Evolutionary conservation across 345 rosid species (phyloP), one percentile per base, ranked within the genome.

Genomic region (Sapria himalayana): DNA sequence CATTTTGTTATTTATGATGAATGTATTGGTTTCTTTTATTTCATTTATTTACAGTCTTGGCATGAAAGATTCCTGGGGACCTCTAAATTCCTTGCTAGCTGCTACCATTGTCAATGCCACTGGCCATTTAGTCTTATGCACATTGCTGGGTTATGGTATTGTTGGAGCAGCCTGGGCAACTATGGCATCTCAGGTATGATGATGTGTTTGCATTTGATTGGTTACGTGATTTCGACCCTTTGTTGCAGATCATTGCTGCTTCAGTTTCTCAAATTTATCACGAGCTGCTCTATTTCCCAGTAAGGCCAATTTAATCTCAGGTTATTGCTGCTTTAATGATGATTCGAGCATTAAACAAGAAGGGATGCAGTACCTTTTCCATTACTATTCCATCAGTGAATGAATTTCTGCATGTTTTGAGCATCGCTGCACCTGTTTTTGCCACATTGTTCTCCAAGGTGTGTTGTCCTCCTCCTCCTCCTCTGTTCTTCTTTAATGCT

Each of bases 91-190:
- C 21, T 59, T 82, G 52, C 78, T 67, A 9, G 73, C 69, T 51
- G 75, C 94, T 39, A 76, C 76, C 55, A 62, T 67, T 27, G 58
- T 89, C 43, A 89, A 89, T 39, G 76, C 64, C 42, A 39, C 74
- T 43, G 98, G 93, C 52, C 85, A 74, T 56, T 50, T 82, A 14
- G 57, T 76, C 46, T 69, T 82, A 8, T 82, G 98, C 70, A 66
- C 58, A 39, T 60, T 76, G 46, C 59, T 82, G 48, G 85, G 85
- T 37, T 76, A 66, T 20, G 94, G 94, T 33, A 78, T 82, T 38
- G 82, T 80, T 39, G 98, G 98, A 46, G 98, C 93, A 17, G 94
- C 98, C 18, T 82, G 94, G 93, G 91, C 94, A 42, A 72, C 94
- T 11, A 82, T 78, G 91, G 78, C 61, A 23, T 82, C 98, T 21